These are phyloP conservation scores for Colletotrichum zoysiae DNA, from an alignment of 2,329 filamentous ascomycete genomes.

Conservation along the genomic window DNA sequence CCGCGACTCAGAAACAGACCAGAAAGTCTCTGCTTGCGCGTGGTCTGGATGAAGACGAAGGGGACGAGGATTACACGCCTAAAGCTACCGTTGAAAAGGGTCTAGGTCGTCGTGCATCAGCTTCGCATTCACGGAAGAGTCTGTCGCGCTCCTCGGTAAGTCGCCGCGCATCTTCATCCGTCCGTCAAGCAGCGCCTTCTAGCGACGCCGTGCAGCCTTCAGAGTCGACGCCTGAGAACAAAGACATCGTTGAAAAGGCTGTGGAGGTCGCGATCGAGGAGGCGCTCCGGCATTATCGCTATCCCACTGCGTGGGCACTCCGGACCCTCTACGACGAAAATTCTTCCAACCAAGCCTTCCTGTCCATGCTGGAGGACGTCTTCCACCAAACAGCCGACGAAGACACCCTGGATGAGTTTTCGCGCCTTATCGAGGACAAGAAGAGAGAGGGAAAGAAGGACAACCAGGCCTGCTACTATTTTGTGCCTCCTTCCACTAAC, in stretches of 20 bases:
- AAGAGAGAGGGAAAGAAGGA: constrained; percentile 70
- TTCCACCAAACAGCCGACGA: constrained; percentile 68
- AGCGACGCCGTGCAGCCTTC: constrained; percentile 40
- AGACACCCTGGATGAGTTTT: constrained; percentile 65
- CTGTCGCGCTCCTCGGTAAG: constrained; percentile 38
- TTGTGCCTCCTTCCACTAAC: constrained; percentile 62
- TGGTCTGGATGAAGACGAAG: constrained; percentile 34
- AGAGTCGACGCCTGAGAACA: constrained; percentile 47
- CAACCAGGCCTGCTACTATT: constrained; percentile 65
- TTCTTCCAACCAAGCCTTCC: constrained; percentile 62
- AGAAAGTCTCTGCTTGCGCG: constrained; percentile 32
- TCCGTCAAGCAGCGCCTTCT: constrained; percentile 31
- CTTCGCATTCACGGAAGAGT: constrained; percentile 39
- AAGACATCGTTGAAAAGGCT: constrained; percentile 63
- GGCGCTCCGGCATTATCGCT: constrained; percentile 67
- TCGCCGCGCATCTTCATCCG: constrained; percentile 35
- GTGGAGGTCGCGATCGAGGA: constrained; percentile 70
- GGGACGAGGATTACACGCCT: constrained; percentile 33
- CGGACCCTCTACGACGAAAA: constrained; percentile 72
- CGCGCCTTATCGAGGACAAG: constrained; percentile 62
- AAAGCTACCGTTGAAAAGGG: constrained; percentile 34
- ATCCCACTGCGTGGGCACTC: constrained; percentile 73
- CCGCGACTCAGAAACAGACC: constrained; percentile 22
- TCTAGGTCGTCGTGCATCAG: constrained; percentile 27
- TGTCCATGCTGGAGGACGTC: constrained; percentile 69